These are phyloP conservation scores for Talaromyces wortmannii DNA, from an alignment of 495 filamentous ascomycete genomes.

Conservation along the genomic window DNA sequence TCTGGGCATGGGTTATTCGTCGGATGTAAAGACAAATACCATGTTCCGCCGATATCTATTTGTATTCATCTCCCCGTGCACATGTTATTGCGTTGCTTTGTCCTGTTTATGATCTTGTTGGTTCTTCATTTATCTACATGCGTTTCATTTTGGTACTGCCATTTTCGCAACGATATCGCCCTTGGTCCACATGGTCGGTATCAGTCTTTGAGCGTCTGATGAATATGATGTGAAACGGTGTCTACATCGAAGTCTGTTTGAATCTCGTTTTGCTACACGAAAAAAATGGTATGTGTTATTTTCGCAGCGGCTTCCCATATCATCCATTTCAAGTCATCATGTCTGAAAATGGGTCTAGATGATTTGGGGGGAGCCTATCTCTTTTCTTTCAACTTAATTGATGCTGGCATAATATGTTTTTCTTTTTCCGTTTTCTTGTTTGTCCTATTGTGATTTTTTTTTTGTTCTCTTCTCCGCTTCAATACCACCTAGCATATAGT, in stretches of 20 bases:
- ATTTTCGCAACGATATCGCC: not conserved
- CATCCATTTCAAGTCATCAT: too few relatives aligned
- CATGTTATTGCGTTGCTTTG: not conserved
- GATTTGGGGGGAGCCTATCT: too few relatives aligned
- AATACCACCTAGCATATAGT: too few relatives aligned
- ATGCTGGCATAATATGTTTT: too few relatives aligned
- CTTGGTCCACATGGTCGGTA: not conserved
- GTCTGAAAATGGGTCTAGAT: too few relatives aligned
- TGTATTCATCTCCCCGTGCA: not conserved
- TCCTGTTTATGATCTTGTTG: not conserved
- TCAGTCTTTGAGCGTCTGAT: not conserved
- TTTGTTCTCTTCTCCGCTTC: too few relatives aligned
- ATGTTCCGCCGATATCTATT: not conserved
- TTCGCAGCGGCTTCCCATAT: too few relatives aligned
- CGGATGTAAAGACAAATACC: not conserved
- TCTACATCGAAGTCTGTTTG: not conserved
- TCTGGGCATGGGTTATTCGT: not conserved
- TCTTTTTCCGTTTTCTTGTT: too few relatives aligned
- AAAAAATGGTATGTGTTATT: not conserved
- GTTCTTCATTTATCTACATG: not conserved
- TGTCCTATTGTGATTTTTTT: too few relatives aligned
- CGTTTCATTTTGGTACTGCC: not conserved
- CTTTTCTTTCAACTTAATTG: too few relatives aligned
- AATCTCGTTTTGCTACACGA: not conserved
- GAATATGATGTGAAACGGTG: not conserved